These are phyloP conservation scores for Zychaea mexicana DNA, from an alignment of 371 early-diverging fungal genomes.

Conservation along the genomic window DNA sequence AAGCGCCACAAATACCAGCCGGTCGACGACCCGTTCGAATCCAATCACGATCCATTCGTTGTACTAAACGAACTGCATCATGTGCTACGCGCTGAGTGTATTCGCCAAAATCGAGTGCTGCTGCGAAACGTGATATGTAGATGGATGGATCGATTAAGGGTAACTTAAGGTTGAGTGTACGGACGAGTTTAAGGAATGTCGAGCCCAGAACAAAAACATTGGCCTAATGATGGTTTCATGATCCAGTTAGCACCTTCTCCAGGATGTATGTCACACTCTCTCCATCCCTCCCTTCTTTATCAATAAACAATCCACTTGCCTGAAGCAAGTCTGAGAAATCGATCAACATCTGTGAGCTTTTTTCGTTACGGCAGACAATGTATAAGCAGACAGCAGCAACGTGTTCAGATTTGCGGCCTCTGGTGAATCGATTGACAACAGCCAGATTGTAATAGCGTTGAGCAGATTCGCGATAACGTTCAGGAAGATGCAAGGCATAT, in stretches of 20 bases:
- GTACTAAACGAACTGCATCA: conserved; percentile 88
- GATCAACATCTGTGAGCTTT: conserved; percentile 95
- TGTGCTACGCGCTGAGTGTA: conserved; percentile 78
- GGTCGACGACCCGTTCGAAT: conserved; percentile 96
- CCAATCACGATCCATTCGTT: conserved; percentile 99
- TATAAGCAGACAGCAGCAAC: conserved; percentile 98
- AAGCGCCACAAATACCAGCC: conserved; percentile 99
- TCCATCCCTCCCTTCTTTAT: too few species aligned
- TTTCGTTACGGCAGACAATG: conserved; percentile 92
- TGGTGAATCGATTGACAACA: conserved; percentile 88
- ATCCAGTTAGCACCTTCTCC: background rate
- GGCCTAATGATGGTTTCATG: conserved; percentile 32
- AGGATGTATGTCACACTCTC: too few species aligned
- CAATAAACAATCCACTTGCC: conserved; percentile 25
- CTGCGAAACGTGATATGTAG: conserved; percentile 95
- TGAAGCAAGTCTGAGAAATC: conserved; percentile 95
- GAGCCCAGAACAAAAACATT: conserved; percentile 96
- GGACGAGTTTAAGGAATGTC: conserved; percentile 87
- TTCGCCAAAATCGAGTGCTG: conserved; percentile 92
- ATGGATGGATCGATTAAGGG: conserved; percentile 96
- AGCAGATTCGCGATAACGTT: conserved; percentile 85
- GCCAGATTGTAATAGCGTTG: conserved; percentile 95
- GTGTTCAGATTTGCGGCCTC: conserved; percentile 85
- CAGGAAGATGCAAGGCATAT: conserved; percentile 68
- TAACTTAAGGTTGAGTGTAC: conserved; percentile 74